Evolutionary conservation across 257 asterid species (phyloP).

Genomic region (Jasminum sambac): DNA sequence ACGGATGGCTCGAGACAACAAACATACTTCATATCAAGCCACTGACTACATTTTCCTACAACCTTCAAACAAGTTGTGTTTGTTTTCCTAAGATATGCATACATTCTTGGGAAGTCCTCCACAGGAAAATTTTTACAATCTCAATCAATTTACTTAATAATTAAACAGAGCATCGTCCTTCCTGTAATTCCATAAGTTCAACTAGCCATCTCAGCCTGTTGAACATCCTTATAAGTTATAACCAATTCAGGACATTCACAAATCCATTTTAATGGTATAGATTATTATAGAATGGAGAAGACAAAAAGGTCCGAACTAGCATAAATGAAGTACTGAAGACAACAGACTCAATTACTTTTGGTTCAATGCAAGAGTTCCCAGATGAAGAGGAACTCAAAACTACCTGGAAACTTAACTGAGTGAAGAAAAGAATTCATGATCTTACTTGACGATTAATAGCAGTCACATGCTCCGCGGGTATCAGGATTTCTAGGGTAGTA

Average conservation of each 20-base stretch:
- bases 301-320: background rate
- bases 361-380: background rate
- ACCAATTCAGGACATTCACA: background rate
- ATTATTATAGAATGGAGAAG: background rate
- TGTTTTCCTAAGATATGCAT: background rate
- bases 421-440: conserved; percentile 18
- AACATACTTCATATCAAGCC: background rate
- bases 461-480: conserved; percentile 94
- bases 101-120: too few relatives aligned
- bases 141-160: background rate
- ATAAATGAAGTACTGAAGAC: background rate
- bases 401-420: conserved; percentile 8
- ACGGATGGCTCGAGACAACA: background rate
- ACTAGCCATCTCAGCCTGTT: background rate
- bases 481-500: conserved; percentile 83
- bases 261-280: background rate
- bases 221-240: background rate
- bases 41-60: background rate
- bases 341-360: background rate
- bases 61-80: background rate
- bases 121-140: background rate
- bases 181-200: background rate
- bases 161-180: background rate
- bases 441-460: conserved; percentile 93
- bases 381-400: background rate